Evolutionary conservation across 1,139 yeast species (phyloP).

Genomic region (Geotrichum restrictum): DNA sequence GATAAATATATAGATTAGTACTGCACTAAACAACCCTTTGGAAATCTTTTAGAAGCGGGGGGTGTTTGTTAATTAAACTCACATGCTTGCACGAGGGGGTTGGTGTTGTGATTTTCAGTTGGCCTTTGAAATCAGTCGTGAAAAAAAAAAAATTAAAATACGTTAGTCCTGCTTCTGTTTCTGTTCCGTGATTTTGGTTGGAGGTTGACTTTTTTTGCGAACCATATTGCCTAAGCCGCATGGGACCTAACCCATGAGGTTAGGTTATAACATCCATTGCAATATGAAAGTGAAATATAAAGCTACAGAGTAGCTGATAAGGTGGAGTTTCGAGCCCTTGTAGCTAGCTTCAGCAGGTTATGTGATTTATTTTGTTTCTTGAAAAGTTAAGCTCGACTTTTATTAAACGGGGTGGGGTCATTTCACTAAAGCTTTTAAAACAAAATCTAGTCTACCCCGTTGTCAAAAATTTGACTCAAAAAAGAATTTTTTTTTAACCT

Average conservation of each 20-base stretch:
- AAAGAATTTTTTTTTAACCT: too few relatives aligned
- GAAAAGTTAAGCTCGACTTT: too few relatives aligned
- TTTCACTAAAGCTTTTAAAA: too few relatives aligned
- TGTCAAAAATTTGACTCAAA: too few relatives aligned
- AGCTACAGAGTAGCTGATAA: neutral
- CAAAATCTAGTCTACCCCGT: too few relatives aligned
- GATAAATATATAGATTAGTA: neutral
- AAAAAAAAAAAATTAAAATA: neutral
- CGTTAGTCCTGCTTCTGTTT: neutral
- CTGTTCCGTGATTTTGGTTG: conserved; percentile 19
- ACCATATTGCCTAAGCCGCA: conserved; percentile 14
- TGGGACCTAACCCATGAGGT: conserved; percentile 11
- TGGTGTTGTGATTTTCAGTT: neutral
- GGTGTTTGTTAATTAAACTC: too few relatives aligned
- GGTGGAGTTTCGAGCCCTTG: too few relatives aligned
- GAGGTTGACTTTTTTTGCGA: conserved; percentile 10
- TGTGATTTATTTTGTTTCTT: too few relatives aligned
- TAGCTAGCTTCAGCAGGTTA: too few relatives aligned
- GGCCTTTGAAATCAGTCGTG: neutral
- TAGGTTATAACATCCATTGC: neutral
- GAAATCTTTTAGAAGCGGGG: too few relatives aligned
- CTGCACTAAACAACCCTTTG: too few relatives aligned
- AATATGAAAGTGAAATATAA: neutral
- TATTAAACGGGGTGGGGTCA: too few relatives aligned
- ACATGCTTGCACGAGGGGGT: neutral